Conservation (phyloP, 768 basidiomycete genomes). For the Tephrocybe sp. region DNA sequence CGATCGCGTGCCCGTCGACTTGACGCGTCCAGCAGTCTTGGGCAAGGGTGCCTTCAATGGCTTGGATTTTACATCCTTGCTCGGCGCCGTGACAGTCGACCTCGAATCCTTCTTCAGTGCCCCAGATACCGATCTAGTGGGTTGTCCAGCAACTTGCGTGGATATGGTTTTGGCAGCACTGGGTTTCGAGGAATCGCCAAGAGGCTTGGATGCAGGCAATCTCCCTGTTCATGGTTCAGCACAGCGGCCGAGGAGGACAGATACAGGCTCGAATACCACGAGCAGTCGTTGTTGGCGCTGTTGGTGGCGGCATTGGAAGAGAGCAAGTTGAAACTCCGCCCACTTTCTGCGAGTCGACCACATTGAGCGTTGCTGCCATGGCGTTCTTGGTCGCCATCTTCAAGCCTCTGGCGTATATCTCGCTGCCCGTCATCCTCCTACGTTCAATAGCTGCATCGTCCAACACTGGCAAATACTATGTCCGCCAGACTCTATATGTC, state of each 20-base stretch:
- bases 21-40: background rate
- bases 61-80: background rate
- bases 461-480: conserved; percentile 66
- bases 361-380: conserved; percentile 42
- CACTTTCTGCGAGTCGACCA: conserved; percentile 8
- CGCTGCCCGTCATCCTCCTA: conserved; percentile 68
- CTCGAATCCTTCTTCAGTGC: no score
- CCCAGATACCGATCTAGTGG: no score
- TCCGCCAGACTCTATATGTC: conserved; percentile 70
- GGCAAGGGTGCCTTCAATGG: background rate
- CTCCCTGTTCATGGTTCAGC: conserved; percentile 30
- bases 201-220: conserved; percentile 21
- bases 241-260: conserved; percentile 11
- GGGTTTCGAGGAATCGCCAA: no score
- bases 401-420: conserved; percentile 75
- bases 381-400: conserved; percentile 59
- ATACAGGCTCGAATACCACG: conserved; percentile 24
- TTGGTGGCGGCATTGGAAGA: conserved; percentile 1
- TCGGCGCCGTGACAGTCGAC: background rate
- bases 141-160: no score
- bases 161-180: no score
- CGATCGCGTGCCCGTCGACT: background rate
- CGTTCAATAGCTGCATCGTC: conserved; percentile 58
- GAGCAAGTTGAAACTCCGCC: conserved; percentile 20
- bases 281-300: conserved; percentile 12